phyloP scores from a whole-genome alignment of 148 eudicot species.

The Rhododendron henanense region DNA sequence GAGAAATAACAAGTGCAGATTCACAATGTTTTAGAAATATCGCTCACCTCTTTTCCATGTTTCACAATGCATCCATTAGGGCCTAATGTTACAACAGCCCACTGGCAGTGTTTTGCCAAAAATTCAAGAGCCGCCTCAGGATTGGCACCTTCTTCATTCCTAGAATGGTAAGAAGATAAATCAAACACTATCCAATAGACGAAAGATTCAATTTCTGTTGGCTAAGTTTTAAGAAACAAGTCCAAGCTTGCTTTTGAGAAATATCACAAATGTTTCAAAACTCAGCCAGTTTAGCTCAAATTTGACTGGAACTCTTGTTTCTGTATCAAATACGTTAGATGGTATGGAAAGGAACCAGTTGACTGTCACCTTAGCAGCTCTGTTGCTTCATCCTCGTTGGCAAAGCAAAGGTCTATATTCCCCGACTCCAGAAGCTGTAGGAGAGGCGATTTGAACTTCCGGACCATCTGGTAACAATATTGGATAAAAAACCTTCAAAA shows the following conservation, averaged over 20 bases:
- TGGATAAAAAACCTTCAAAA: not conserved
- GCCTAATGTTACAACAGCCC: constrained; percentile 96
- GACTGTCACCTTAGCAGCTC: constrained; percentile 69
- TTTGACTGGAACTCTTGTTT: not conserved
- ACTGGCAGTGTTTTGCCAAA: constrained; percentile 68
- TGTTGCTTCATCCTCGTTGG: constrained; percentile 94
- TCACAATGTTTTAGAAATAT: not conserved
- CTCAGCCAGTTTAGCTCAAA: not conserved
- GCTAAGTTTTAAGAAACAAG: not conserved
- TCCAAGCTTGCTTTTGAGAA: not conserved
- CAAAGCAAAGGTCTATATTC: constrained; percentile 90
- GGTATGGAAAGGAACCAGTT: not conserved
- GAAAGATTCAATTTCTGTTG: not conserved
- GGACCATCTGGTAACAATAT: constrained; percentile 62
- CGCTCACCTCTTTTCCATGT: constrained; percentile 74
- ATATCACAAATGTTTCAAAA: not conserved
- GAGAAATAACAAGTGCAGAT: not conserved
- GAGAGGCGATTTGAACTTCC: constrained; percentile 60
- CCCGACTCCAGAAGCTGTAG: constrained; percentile 72
- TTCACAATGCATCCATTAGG: constrained; percentile 86
- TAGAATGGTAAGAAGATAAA: constrained; percentile 18
- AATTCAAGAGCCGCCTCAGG: constrained; percentile 83
- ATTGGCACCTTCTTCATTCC: constrained; percentile 55
- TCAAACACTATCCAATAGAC: not conserved
- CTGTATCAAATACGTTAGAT: not conserved